Evolutionary conservation across 83 land plant species (phyloP), one percentile per base, ranked within the genome.

Genomic region (Thuja plicata): DNA sequence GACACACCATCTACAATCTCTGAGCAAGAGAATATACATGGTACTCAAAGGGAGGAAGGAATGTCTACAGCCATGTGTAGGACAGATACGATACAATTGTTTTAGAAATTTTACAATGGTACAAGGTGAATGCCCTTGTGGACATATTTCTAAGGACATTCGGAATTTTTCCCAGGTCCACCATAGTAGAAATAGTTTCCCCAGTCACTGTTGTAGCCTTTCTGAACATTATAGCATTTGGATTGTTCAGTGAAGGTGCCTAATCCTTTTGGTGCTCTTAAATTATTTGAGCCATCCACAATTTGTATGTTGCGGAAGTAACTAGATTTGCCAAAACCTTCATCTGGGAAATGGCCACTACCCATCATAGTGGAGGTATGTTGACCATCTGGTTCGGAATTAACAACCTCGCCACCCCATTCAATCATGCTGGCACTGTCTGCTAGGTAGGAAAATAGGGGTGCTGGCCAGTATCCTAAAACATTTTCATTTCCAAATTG

Each of bases 331-430:
- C 96, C 93, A 77, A 93, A 96, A 0, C 98, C 98, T 89, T 93
- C 95, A 37, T 89, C 88, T 0, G 99, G 95, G 88, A 94, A 97
- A 85, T 90, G 97, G 12, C 99, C 99, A 83, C 96, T 94, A 30
- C 98, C 99, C 98, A 97, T 97, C 81, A 93, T 93, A 3, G 98
- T 97, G n/a, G 93, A 87, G 1, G 99, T 95, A 92, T 96, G 99
- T 41, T 88, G 80, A 16, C 94, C 94, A 30, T 92, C 92, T 40
- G 95, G 90, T 37, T 93, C 90, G 7, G 94, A 91, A 84, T 93
- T 94, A 87, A 94, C 99, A 2, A 97, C 92, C 89, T 97, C 99
- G 1, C 98, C 99, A 66, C 98, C 98, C 97, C 97, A 97, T 77
- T 97, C 95, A 34, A 97, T 91, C 93, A 92, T 92, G 76, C 93